Percentiles rank a stretch among this genome's conserved stretches.
phyloP scores from a whole-genome alignment of 2,329 filamentous ascomycete species.

The Sphaerostilbella broomeana region DNA sequence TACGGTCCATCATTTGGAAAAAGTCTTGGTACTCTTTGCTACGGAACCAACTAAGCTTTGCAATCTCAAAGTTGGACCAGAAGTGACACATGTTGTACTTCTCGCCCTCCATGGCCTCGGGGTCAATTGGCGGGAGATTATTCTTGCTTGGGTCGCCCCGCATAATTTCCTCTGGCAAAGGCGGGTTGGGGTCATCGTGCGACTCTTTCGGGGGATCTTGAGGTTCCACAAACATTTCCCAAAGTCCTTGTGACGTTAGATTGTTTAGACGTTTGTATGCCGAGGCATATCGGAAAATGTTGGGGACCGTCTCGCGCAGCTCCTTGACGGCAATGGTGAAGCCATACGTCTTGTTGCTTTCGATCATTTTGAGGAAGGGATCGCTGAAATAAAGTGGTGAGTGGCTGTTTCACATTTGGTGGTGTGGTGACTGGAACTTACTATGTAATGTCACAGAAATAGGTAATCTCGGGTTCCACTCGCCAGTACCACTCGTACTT shows the following conservation, averaged over 20 bases:
- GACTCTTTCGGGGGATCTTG: conserved; percentile 56
- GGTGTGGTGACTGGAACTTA: conserved; percentile 41
- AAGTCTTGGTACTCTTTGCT: conserved; percentile 98
- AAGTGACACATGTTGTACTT: conserved; percentile 99
- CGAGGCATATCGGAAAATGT: conserved; percentile 97
- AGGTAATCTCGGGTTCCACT: conserved; percentile 97
- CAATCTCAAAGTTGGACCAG: conserved; percentile 99
- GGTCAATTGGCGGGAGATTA: conserved; percentile 73
- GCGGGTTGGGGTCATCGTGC: conserved; percentile 56
- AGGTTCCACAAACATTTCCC: conserved; percentile 97
- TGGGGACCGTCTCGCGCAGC: conserved; percentile 92
- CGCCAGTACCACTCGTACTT: conserved; percentile 99
- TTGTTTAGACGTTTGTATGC: conserved; percentile 94
- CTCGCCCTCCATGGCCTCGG: conserved; percentile 93
- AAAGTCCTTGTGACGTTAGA: conserved; percentile 81
- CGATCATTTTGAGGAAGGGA: conserved; percentile 91
- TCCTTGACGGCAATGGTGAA: conserved; percentile 99
- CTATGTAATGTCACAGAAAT: conserved; percentile 99
- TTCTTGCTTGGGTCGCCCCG: conserved; percentile 66
- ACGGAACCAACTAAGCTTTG: conserved; percentile 87
- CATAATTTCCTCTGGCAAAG: conserved; percentile 73
- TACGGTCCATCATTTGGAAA: conserved; percentile 97
- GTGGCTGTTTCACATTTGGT: no score
- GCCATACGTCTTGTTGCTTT: conserved; percentile 93
- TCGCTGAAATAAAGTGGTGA: no score